Conservation (phyloP, 495 filamentous ascomycete genomes). For the Tuber indicum region DNA sequence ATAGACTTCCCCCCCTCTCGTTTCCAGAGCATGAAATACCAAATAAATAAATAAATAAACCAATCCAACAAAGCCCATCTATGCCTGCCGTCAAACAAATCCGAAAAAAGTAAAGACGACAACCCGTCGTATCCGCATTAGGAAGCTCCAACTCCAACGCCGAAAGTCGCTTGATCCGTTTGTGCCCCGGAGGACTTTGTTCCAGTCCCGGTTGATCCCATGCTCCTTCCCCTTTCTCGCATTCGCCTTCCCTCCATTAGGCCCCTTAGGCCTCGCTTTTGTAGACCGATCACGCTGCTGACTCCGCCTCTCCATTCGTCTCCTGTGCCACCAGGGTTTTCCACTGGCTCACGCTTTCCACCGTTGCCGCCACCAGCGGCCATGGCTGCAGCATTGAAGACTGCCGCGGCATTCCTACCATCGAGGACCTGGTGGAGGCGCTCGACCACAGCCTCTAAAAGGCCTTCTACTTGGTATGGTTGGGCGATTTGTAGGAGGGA, state of each 20-base stretch:
- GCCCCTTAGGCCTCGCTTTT: conserved; percentile 85
- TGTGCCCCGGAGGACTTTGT: conserved; percentile 18
- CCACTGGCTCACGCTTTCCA: conserved; percentile 33
- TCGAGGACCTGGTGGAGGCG: conserved; percentile 86
- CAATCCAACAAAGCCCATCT: not conserved
- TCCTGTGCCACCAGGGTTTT: conserved; percentile 43
- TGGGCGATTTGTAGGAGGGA: conserved; percentile 88
- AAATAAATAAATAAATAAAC: not conserved
- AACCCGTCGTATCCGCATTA: not conserved
- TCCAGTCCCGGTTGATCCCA: conserved; percentile 19
- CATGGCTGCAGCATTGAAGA: conserved; percentile 98
- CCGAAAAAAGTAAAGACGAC: not conserved
- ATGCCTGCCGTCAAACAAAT: not conserved
- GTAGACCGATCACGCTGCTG: conserved; percentile 89
- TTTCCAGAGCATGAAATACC: not conserved
- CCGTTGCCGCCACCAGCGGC: conserved; percentile 75
- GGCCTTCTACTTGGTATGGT: conserved; percentile 84
- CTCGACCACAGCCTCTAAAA: conserved; percentile 85
- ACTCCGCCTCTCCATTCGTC: conserved; percentile 71
- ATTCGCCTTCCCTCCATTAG: conserved; percentile 91
- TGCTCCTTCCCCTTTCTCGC: conserved; percentile 57
- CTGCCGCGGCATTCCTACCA: conserved; percentile 85
- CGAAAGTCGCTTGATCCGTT: conserved; percentile 20
- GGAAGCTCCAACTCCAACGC: conserved; percentile 8
- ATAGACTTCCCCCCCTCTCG: not conserved